A percentile compares a stretch with the other conserved stretches of the same genome.
Evolutionary conservation across 768 basidiomycete genomes (phyloP).

Genomic region (Imleria badia): DNA sequence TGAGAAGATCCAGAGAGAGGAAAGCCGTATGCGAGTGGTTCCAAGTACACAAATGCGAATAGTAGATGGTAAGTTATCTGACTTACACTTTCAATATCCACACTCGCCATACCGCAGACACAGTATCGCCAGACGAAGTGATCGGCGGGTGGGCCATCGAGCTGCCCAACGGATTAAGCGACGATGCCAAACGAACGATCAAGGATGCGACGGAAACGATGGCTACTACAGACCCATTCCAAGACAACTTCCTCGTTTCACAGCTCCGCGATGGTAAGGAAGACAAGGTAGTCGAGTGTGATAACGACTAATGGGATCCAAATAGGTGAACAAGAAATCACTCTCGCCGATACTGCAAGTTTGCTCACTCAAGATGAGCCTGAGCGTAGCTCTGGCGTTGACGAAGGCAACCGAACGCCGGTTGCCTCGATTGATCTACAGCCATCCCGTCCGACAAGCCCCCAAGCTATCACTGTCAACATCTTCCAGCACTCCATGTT

Average conservation of each 20-base stretch:
- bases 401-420: background rate
- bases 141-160: background rate
- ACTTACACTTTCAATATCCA: background rate
- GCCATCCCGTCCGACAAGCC: background rate
- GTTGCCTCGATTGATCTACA: background rate
- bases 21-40: background rate
- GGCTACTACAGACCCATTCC: background rate
- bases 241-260: background rate
- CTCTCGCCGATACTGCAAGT: background rate
- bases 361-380: background rate
- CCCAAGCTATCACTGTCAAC: background rate
- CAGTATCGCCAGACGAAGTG: background rate
- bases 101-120: background rate
- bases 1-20: slow-evolving; percentile 2
- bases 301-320: background rate
- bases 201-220: background rate
- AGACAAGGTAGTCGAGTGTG: background rate
- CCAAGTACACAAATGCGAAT: background rate
- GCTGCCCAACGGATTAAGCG: background rate
- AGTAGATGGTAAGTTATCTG: background rate
- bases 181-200: background rate
- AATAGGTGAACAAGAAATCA: background rate
- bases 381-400: background rate
- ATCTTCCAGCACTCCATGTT: slow-evolving; percentile 6
- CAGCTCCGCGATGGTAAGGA: background rate